Conservation (phyloP, 805 yeast genomes). For the Candida saitoana region DNA sequence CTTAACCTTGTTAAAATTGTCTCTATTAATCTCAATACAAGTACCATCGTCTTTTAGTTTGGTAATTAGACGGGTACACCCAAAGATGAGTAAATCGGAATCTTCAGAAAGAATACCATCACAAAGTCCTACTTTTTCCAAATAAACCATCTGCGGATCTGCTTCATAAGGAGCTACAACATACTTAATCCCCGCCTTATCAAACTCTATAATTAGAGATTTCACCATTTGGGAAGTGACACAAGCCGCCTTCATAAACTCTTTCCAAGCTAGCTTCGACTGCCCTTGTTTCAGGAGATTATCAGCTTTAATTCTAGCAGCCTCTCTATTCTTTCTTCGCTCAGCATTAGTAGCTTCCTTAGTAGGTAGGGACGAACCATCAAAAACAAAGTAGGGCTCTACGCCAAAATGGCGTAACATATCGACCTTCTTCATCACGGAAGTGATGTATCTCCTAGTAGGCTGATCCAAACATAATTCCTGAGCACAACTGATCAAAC, state of each 20-base stretch:
- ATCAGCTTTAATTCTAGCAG: conserved; percentile 55
- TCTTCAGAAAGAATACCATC: conserved; percentile 92
- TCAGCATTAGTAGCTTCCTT: conserved; percentile 70
- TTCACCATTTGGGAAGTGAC: conserved; percentile 91
- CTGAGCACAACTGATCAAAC: conserved; percentile 75
- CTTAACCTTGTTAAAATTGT: conserved; percentile 47
- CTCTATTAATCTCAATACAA: conserved; percentile 65
- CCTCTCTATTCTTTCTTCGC: conserved; percentile 53
- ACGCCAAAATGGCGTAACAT: conserved; percentile 68
- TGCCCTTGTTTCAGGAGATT: conserved; percentile 51
- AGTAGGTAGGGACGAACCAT: conserved; percentile 82
- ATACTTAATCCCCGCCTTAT: conserved; percentile 52
- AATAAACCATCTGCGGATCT: conserved; percentile 91
- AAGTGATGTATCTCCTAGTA: conserved; percentile 68
- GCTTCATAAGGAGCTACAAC: conserved; percentile 98
- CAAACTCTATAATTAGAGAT: conserved; percentile 69
- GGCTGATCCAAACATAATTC: conserved; percentile 71
- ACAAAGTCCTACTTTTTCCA: conserved; percentile 70
- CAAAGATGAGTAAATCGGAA: conserved; percentile 87
- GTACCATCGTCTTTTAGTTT: conserved; percentile 74
- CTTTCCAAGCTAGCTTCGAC: conserved; percentile 56
- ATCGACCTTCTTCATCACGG: conserved; percentile 60
- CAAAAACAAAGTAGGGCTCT: conserved; percentile 85
- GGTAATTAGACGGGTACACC: conserved; percentile 71
- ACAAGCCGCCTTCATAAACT: conserved; percentile 74